A percentile compares a stretch with the other conserved stretches of the same genome.
Conservation (phyloP, 106 monocot species). For the Phalaenopsis equestris region DNA sequence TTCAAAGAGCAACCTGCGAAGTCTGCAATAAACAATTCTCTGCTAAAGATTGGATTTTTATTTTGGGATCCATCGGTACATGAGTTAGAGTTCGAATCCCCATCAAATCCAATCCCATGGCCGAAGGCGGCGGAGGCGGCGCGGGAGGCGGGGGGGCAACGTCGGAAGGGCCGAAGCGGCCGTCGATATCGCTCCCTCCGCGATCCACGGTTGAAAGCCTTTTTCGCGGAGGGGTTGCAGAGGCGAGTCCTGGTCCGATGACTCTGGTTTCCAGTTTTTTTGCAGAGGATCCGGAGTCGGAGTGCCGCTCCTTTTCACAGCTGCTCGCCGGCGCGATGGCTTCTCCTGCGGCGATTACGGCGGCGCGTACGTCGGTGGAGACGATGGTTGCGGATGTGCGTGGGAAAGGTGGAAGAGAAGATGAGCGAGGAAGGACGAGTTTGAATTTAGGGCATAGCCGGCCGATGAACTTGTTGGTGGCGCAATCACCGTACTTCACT, state of each 20-base stretch:
- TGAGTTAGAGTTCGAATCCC: neutral
- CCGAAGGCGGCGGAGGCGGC: slow-evolving; percentile 8
- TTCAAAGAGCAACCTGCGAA: neutral
- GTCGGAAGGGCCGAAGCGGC: neutral
- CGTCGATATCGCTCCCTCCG: slow-evolving; percentile 26
- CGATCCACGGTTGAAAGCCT: slow-evolving; percentile 22
- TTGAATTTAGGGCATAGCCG: slow-evolving; percentile 9
- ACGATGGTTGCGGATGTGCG: neutral
- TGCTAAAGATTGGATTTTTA: neutral
- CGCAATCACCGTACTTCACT: slow-evolving; percentile 22
- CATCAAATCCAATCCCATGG: slow-evolving; percentile 3
- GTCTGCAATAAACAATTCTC: neutral
- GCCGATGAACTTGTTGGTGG: slow-evolving; percentile 12
- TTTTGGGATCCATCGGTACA: neutral
- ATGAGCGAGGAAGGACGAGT: slow-evolving; percentile 3
- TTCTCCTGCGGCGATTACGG: slow-evolving; percentile 23
- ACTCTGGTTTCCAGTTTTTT: slow-evolving; percentile 43
- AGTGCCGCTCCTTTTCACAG: slow-evolving; percentile 46
- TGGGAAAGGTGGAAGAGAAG: neutral
- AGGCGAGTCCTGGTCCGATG: slow-evolving; percentile 42
- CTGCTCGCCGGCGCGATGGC: slow-evolving; percentile 45
- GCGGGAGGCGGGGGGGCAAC: slow-evolving; percentile 5
- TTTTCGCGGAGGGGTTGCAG: slow-evolving; percentile 20
- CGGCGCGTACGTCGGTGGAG: neutral
- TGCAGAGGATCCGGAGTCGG: slow-evolving; percentile 23